Evolutionary conservation across 129 eudicot species (phyloP), one percentile per base, ranked within the genome.

Genomic region (Cynara cardunculus): DNA sequence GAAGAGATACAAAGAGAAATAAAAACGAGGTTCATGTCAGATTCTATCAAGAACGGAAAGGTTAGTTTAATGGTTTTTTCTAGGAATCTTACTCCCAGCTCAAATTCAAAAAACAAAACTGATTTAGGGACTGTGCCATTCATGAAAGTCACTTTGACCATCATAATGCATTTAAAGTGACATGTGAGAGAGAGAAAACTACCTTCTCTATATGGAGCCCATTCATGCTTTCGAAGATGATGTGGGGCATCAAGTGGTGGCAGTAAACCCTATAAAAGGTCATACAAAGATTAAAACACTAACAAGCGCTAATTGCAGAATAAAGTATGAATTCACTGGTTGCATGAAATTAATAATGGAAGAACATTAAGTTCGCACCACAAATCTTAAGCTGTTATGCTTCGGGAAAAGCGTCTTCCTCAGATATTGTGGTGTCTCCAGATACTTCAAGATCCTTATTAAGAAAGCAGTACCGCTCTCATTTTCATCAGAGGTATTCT

Each of bases 231-330:
- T 19, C 99, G 94, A 87, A 96, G 88, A 89, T 96, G 99, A 88
- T 96, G 99, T 26, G 99, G 99, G 74, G 99, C 99, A 78, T 96
- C 99, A 85, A 96, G 97, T 5, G 99, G 98, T 28, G 99, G 99
- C 80, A 96, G 85, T 28, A 89, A 71, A 74, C 99, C 99, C 98
- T 96, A 86, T 66, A 78, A 79, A 79, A 72, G 79, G 69, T 31
- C 82, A 81, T 41, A 72, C 7, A 61, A 79, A 49, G 35, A 64
- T 35, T 81, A 67, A 41, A 5, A 62, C 13, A 69, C 7, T 30
- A 67, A 37, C 21, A 61, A 32, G 12, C 71, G 46, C 34, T 65
- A 66, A 27, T 0, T 16, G 65, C 61, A 4, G 25, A 44, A 69
- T 12, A 64, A 2, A 39, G 72, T 9, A 21, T 28, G 72, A 28